Evolutionary conservation across 139 green algal genomes (phyloP).

Genomic region (Spirogloea muscicola): DNA sequence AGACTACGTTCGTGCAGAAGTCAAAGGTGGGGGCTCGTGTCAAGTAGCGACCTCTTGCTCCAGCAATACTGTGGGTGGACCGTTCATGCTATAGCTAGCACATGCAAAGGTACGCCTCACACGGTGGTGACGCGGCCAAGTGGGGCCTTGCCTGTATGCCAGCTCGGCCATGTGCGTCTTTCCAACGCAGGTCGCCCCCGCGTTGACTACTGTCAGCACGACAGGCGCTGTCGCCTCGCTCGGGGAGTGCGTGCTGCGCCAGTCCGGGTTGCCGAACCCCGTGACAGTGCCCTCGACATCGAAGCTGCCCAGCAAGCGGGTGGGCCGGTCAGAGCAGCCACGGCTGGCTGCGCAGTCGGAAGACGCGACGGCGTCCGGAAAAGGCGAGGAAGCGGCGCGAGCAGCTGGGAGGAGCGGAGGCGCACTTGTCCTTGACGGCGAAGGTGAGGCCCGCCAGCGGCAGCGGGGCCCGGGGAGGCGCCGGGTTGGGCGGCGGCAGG

Average conservation of each 20-base stretch:
- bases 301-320: constrained; percentile 19
- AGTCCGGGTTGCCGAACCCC: constrained; percentile 74
- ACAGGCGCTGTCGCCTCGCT: constrained; percentile 56
- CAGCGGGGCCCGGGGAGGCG: constrained; percentile 13
- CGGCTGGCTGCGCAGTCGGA: neutral
- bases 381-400: too few species aligned
- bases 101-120: neutral
- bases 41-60: neutral
- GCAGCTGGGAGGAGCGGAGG: too few species aligned
- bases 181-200: constrained; percentile 65
- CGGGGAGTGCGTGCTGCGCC: constrained; percentile 63
- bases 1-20: too few species aligned
- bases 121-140: neutral
- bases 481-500: constrained; percentile 7
- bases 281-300: constrained; percentile 63
- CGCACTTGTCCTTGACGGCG: constrained; percentile 39
- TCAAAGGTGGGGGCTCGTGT: neutral
- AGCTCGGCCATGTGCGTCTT: constrained; percentile 94
- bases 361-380: too few species aligned
- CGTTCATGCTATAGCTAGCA: neutral
- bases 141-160: constrained; percentile 57
- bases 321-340: neutral
- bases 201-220: constrained; percentile 69
- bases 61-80: neutral
- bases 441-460: constrained; percentile 22